Evolutionary conservation across 148 eudicot species (phyloP).

Genomic region (Rhododendron molle): DNA sequence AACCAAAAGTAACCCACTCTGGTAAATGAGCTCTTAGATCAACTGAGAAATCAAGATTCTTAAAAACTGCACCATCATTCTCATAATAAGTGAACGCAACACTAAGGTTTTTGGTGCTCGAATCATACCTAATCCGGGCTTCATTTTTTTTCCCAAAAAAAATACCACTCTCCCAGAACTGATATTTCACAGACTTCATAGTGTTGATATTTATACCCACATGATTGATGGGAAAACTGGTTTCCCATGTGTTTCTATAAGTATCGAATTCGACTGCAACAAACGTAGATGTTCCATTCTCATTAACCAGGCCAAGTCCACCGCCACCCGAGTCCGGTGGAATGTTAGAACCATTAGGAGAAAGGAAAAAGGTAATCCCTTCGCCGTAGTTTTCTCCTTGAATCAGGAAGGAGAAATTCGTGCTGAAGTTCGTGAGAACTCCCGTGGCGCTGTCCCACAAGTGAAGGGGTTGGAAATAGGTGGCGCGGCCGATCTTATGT

Average conservation of each 20-base stretch:
- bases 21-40: slow-evolving; percentile 20
- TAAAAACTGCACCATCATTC: no score
- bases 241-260: background rate
- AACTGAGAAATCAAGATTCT: background rate
- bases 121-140: background rate
- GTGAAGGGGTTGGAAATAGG: slow-evolving; percentile 1
- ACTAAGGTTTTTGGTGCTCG: background rate
- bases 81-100: background rate
- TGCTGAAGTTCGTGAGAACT: slow-evolving; percentile 1
- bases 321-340: background rate
- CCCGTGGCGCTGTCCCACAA: slow-evolving; percentile 8
- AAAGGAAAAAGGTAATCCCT: background rate
- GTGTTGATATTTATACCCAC: background rate
- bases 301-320: slow-evolving; percentile 10
- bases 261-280: background rate
- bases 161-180: background rate
- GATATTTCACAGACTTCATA: background rate
- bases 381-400: background rate
- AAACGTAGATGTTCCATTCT: background rate
- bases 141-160: background rate
- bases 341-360: background rate
- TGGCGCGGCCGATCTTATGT: slow-evolving; percentile 1
- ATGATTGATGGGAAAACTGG: background rate
- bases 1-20: slow-evolving; percentile 24
- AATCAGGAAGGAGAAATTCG: slow-evolving; percentile 11